Percentiles rank a stretch among this genome's conserved stretches.
These are phyloP conservation scores for Candida buenavistaensis DNA, from an alignment of 1,139 yeast genomes.

Conservation along the genomic window DNA sequence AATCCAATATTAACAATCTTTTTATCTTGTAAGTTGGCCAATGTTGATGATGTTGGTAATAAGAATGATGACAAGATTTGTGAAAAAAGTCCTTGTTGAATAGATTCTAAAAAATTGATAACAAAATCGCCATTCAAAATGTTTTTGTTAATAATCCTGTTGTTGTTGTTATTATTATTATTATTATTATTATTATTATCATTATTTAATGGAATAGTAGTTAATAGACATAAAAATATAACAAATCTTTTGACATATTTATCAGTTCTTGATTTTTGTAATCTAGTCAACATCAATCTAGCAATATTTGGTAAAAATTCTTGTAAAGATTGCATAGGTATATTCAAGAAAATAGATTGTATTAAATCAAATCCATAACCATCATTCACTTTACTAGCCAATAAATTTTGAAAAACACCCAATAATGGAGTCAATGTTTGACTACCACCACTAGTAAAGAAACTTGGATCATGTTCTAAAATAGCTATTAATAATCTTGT, in stretches of 20 bases:
- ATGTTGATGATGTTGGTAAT: constrained; percentile 63
- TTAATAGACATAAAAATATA: constrained; percentile 59
- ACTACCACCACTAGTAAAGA: constrained; percentile 39
- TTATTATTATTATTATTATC: too few species aligned
- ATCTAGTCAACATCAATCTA: constrained; percentile 70
- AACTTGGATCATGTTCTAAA: constrained; percentile 57
- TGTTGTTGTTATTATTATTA: background rate
- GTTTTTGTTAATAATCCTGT: constrained; percentile 14
- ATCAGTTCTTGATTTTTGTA: constrained; percentile 81
- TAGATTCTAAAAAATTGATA: constrained; percentile 57
- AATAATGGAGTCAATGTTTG: constrained; percentile 67
- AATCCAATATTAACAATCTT: constrained; percentile 77
- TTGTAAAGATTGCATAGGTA: constrained; percentile 52
- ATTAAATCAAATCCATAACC: constrained; percentile 80
- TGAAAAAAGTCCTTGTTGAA: constrained; percentile 64
- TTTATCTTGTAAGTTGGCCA: constrained; percentile 71
- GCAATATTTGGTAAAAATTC: constrained; percentile 74
- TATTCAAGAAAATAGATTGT: constrained; percentile 61
- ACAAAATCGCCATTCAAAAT: constrained; percentile 50
- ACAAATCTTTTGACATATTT: constrained; percentile 74
- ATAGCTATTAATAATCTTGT: constrained; percentile 77
- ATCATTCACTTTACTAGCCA: constrained; percentile 83
- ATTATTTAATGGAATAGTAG: constrained; percentile 39
- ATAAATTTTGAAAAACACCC: constrained; percentile 94
- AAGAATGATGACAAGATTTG: constrained; percentile 65